These are phyloP conservation scores for Lippia alba DNA, from an alignment of 305 asterid genomes.

Conservation along the genomic window DNA sequence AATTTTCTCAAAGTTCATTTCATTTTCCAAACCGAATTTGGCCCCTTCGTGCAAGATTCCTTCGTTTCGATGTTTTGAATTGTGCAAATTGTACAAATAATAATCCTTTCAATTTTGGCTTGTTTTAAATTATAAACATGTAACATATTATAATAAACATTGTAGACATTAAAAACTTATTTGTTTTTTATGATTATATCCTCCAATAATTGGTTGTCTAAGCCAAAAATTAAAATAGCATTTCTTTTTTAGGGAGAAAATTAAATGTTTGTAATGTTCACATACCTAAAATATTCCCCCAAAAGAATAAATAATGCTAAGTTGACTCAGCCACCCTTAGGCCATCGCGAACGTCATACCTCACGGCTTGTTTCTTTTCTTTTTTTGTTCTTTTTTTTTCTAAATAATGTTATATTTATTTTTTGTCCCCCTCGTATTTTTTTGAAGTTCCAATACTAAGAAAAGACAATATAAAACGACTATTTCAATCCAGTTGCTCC, in stretches of 20 bases:
- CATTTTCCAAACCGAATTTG: not conserved
- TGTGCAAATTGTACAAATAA: no score
- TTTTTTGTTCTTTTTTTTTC: not conserved
- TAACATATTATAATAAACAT: not conserved
- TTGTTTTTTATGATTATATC: not conserved
- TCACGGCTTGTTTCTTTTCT: constrained; percentile 9
- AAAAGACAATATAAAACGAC: no score
- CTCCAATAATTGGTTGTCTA: not conserved
- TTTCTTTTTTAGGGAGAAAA: no score
- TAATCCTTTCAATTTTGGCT: no score
- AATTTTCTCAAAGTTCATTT: not conserved
- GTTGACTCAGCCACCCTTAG: constrained; percentile 10
- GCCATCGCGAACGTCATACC: constrained; percentile 23
- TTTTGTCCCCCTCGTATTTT: no score
- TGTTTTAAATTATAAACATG: not conserved
- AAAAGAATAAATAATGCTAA: not conserved
- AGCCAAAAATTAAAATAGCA: not conserved
- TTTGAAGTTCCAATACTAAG: no score
- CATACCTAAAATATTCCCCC: not conserved
- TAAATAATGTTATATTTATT: not conserved
- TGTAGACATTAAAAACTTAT: no score
- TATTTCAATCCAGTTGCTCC: no score
- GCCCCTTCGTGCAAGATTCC: no score
- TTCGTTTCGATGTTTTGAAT: no score
- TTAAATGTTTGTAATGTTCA: no score